Conservation (phyloP, 345 rosid genomes). For the Cardamine chenopodiifolia region DNA sequence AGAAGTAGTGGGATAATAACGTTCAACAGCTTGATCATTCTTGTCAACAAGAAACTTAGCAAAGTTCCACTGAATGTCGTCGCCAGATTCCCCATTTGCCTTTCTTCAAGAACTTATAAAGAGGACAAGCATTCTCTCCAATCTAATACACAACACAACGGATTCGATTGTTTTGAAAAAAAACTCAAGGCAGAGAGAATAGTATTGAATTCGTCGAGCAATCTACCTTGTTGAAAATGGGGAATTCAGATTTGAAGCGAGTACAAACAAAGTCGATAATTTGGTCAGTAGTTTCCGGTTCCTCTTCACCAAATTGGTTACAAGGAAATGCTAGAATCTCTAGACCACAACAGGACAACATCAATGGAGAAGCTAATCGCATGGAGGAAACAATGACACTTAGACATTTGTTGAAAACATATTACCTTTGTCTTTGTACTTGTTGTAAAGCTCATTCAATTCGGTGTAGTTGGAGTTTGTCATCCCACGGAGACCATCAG, state of each 20-base stretch:
- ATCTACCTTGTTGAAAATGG: constrained; percentile 75
- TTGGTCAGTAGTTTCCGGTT: constrained; percentile 73
- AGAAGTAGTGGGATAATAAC: constrained; percentile 86
- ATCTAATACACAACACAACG: constrained; percentile 46
- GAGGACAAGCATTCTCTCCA: constrained; percentile 68
- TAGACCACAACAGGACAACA: constrained; percentile 49
- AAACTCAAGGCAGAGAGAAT: not conserved
- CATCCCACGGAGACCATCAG: constrained; percentile 62
- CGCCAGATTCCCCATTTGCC: constrained; percentile 89
- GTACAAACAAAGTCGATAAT: constrained; percentile 73
- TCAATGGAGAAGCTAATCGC: not conserved
- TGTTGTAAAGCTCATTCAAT: constrained; percentile 68
- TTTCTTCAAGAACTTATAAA: constrained; percentile 77
- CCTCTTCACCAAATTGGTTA: constrained; percentile 90
- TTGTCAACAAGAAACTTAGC: constrained; percentile 87
- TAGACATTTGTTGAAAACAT: not conserved
- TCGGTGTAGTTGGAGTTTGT: constrained; percentile 85
- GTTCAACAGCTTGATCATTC: constrained; percentile 70
- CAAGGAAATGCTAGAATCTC: constrained; percentile 91
- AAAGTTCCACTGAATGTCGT: constrained; percentile 90
- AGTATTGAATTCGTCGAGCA: not conserved
- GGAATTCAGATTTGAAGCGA: constrained; percentile 80
- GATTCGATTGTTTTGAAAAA: not conserved
- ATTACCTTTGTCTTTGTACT: constrained; percentile 78
- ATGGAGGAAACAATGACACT: not conserved